Base-by-base conservation (phyloP, 108 stramenopile genomes). In the Nitzschia palea region DNA sequence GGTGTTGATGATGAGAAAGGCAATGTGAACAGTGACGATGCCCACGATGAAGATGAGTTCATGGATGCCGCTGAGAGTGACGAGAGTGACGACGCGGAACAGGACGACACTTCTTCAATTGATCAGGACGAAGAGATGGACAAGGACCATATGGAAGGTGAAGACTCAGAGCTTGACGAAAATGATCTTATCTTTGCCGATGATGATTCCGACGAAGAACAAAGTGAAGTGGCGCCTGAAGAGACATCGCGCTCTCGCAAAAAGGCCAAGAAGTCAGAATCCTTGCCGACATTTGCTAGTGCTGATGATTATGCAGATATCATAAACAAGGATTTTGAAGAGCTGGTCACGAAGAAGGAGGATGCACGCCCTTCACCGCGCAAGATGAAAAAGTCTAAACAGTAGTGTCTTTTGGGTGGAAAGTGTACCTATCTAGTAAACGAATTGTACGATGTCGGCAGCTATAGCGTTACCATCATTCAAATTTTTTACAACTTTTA, bases 241-340 rank as follows among this genome's bases (percentile, higher is more conserved):
- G 12, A 1, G 6, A 23, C 36, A 5, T 1, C 22, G 8, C 36
- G 18, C n/a, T 60, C 59, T 1, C 36, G 59, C 10, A 60, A 60
- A 22, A 45, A 70, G 62, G 55, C 62, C 12, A 74, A 76, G 64
- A 65, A 45, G 23, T 26, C 44, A 31, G 42, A 51, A 62, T 67
- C 47, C 48, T 51, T 48, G 22, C 62, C 67, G 18, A 35, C 43
- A 30, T 90, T 85, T 74, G 89, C 80, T 2, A 76, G 78, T 77
- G 84, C 84, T 0, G 80, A 83, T n/a, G 86, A 90, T 2, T 90
- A 87, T 36, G 76, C 79, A 59, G 73, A 84, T 52, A 50, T 74
- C 37, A 83, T 86, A 30, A 65, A 44, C 14, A 57, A 76, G 33
- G 37, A 57, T 29, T 82, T 52, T 58, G 51, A 51, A n/a, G 60